These are phyloP conservation scores for Eucalyptus pauciflora DNA, from an alignment of 345 rosid species.

Conservation along the genomic window DNA sequence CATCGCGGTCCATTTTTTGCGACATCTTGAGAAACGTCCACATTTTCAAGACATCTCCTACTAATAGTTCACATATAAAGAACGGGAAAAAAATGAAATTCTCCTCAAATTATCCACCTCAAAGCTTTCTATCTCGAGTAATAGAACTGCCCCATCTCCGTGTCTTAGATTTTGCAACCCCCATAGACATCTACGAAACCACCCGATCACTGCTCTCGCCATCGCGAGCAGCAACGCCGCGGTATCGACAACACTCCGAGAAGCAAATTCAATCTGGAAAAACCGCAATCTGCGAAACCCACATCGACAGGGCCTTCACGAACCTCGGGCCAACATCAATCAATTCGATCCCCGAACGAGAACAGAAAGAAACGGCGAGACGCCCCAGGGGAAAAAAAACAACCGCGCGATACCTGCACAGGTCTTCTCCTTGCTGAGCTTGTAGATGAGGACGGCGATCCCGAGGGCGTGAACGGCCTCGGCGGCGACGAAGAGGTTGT, in stretches of 20 bases:
- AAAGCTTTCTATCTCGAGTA: background rate
- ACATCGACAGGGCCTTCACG: background rate
- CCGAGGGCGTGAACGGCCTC: slow-evolving; percentile 87
- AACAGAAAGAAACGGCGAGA: background rate
- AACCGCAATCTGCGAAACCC: background rate
- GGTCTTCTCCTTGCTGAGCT: slow-evolving; percentile 81
- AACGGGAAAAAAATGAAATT: background rate
- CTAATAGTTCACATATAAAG: background rate
- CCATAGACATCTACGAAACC: background rate
- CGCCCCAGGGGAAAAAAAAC: background rate
- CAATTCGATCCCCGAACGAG: background rate
- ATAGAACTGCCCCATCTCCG: background rate
- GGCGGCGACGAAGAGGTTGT: slow-evolving; percentile 82
- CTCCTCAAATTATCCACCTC: background rate
- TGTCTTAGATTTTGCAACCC: background rate
- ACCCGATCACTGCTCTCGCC: background rate
- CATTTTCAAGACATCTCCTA: background rate
- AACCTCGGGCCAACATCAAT: background rate
- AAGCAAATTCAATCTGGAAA: background rate
- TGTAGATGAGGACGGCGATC: slow-evolving; percentile 77
- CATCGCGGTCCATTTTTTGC: background rate
- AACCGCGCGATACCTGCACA: slow-evolving; percentile 48
- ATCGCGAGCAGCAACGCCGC: background rate
- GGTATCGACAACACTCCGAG: background rate
- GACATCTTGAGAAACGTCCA: background rate